A percentile compares a stretch with the other conserved stretches of the same genome.
Conservation (phyloP, 768 basidiomycete species). For the Collybia sordida region DNA sequence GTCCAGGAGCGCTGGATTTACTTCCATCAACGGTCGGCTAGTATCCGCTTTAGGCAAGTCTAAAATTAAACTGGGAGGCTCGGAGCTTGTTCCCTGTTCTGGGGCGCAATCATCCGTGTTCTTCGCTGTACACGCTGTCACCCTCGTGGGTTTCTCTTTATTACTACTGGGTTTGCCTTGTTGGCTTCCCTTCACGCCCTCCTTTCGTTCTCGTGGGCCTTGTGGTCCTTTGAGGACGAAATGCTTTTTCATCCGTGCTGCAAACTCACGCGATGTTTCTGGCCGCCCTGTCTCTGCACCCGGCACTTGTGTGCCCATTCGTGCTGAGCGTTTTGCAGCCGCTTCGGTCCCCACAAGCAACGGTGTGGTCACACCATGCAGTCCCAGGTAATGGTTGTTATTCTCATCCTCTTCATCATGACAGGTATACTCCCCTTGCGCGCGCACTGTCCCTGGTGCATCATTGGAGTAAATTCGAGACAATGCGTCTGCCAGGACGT, state of each 20-base stretch:
- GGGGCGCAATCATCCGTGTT: too few relatives aligned
- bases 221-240: constrained; percentile 18
- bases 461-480: constrained; percentile 5
- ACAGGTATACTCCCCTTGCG: constrained; percentile 11
- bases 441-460: constrained; percentile 9
- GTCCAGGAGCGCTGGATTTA: background rate
- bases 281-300: constrained; percentile 1
- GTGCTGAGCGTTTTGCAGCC: background rate
- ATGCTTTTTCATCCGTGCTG: constrained; percentile 1
- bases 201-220: constrained; percentile 14
- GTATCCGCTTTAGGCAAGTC: too few relatives aligned
- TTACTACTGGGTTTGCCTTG: too few relatives aligned
- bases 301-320: background rate
- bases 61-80: too few relatives aligned
- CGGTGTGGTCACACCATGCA: constrained; percentile 1
- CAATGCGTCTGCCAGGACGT: constrained; percentile 1
- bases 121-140: too few relatives aligned
- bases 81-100: too few relatives aligned
- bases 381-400: background rate
- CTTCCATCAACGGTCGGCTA: too few relatives aligned
- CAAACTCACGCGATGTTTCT: constrained; percentile 8
- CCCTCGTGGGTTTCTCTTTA: too few relatives aligned
- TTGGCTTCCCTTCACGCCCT: too few relatives aligned
- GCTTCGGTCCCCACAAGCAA: constrained; percentile 7
- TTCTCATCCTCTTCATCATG: constrained; percentile 3